Evolutionary conservation across 2,329 filamentous ascomycete genomes (phyloP), one percentile per base, ranked within the genome.

Genomic region (Cladosporium cucumerinum): DNA sequence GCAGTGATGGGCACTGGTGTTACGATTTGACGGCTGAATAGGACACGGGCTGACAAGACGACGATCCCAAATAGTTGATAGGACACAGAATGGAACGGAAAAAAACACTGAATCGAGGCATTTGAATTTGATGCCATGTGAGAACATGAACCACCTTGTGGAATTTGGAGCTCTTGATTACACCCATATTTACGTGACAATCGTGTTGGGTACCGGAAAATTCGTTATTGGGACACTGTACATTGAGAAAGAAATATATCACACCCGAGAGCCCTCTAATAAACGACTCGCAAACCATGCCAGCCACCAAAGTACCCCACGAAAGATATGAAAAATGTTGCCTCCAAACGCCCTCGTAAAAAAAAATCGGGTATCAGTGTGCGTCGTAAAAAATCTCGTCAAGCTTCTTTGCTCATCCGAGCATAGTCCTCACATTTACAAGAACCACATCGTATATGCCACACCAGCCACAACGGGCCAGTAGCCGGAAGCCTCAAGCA

Each of bases 401-500:
- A n/a, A 54, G 51, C 28, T 1, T 21, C 10, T 32, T n/a, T 18
- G 51, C 26, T 32, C 30, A n/a, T 6, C 12, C 51, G 10, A 54
- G 26, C 26, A 18, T 32, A 18, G 23, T 54, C 5, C 51, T 32
- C 51, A 16, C 25, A 5, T 52, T 12, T 67, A 75, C 64, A 74
- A 69, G 62, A 72, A 72, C 64, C 72, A 73, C 48, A 76, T 68
- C n/a, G 73, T 71, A 48, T 76, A 78, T 2, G 74, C 65, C 6
- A 80, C 77, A 60, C 77, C 72, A 34, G 77, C 72, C 3, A 74
- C 73, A 62, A 81, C 72, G 4, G 75, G 70, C 73, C 76, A 79
- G 62, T 75, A 79, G 2, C 80, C 78, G 21, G 73, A 70, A 46
- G 73, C 75, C 62, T 76, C 72, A 14, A 73, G 69, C 12, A 74